Evolutionary conservation across 2,329 filamentous ascomycete genomes (phyloP), one percentile per base, ranked within the genome.

Genomic region (Fusarium cicatricum): DNA sequence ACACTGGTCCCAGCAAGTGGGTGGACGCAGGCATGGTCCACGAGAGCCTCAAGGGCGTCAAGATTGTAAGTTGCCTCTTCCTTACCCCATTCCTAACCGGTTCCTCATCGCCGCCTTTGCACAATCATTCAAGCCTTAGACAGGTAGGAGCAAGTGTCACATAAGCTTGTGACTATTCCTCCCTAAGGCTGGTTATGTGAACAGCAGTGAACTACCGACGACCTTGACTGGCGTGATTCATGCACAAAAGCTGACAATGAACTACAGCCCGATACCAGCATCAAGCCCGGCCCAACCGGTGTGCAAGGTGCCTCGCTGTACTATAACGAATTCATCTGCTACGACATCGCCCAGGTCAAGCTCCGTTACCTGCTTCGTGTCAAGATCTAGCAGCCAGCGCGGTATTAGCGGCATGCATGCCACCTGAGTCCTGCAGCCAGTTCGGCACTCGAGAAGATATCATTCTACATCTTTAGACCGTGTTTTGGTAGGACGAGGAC

Each of bases 311-410:
- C 84, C 1, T 74, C 71, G 23, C 77, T 92, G 17, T 71, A 75
- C 43, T 91, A 91, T 75, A 91, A 92, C 69, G 89, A 92, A 75
- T 91, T 87, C 71, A 90, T 91, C 58, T 81, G 80, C 45, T 92
- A 92, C 66, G 82, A 91, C 61, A 77, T 90, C 3, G 79, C 86
- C 0, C 89, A 92, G 71, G 82, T 92, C 29, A 85, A 86, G 37
- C 78, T 91, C 5, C 82, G 89, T 5, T 91, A 92, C 66, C 77
- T 92, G 4, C 82, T 91, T 68, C 82, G 85, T 6, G 84, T 90
- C 41, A 81, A 80, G 68, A 82, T 85, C 75, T 72, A 70, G 52
- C 21, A 11, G 19, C 11, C 4, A 9, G 2, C 6, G 17, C 8
- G 5, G 3, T 29, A 6, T 17, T 61, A 32, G 15, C 21, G 32